These are phyloP conservation scores for Talaromyces trachyspermus DNA, from an alignment of 495 filamentous ascomycete genomes.

Conservation along the genomic window DNA sequence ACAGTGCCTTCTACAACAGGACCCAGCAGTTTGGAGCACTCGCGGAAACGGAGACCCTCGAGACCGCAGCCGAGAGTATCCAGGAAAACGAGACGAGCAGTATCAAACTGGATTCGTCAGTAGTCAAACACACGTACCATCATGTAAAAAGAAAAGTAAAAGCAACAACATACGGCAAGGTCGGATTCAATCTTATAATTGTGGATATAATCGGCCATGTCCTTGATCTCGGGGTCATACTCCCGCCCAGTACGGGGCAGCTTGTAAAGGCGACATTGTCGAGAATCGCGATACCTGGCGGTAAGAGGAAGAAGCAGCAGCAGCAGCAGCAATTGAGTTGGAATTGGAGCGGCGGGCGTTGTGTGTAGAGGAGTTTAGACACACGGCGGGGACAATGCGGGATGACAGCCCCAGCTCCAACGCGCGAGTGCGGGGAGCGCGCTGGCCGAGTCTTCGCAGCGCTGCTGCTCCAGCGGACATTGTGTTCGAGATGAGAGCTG, in stretches of 20 bases:
- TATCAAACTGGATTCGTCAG: constrained; percentile 64
- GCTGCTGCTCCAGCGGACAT: constrained; percentile 16
- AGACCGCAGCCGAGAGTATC: constrained; percentile 96
- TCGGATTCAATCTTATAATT: constrained; percentile 85
- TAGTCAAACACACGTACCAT: too few relatives aligned
- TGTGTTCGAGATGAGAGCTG: too few relatives aligned
- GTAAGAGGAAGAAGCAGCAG: constrained; percentile 8
- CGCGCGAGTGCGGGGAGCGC: constrained; percentile 45
- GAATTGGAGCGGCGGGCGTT: constrained; percentile 13
- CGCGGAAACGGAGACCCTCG: constrained; percentile 90
- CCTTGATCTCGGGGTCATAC: constrained; percentile 86
- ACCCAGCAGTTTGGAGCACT: constrained; percentile 92
- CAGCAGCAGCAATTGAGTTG: too few relatives aligned
- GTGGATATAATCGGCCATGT: constrained; percentile 91
- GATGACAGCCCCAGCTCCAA: constrained; percentile 19
- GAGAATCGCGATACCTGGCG: constrained; percentile 32
- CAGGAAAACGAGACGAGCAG: constrained; percentile 79
- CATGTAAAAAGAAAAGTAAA: too few relatives aligned
- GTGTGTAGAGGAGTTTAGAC: constrained; percentile 13
- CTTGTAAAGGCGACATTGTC: constrained; percentile 40
- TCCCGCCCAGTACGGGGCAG: constrained; percentile 38
- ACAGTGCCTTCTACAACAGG: constrained; percentile 85
- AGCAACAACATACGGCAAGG: constrained; percentile 80
- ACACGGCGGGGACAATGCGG: constrained; percentile 30
- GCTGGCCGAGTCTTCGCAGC: constrained; percentile 41